Conservation (phyloP, 164 flowering plant species). For the Echeveria elegans region DNA sequence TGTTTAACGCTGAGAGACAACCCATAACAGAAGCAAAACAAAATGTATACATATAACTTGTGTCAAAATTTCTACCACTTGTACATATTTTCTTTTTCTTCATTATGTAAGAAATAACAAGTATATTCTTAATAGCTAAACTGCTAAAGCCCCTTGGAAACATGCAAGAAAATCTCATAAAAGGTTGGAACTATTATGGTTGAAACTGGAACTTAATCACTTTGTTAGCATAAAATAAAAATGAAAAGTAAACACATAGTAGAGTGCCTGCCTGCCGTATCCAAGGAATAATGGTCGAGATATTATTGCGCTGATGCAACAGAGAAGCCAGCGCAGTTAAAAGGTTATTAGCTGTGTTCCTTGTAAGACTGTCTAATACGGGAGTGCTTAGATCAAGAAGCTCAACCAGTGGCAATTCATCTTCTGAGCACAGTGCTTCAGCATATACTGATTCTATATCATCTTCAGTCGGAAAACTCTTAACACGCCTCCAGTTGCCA, state of each 20-base stretch:
- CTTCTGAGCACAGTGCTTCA: conserved; percentile 61
- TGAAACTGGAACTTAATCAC: neutral
- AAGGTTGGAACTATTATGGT: neutral
- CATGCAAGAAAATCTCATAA: neutral
- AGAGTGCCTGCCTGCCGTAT: conserved; percentile 60
- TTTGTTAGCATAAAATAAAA: too few relatives aligned
- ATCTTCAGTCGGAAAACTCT: conserved; percentile 43
- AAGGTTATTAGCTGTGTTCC: conserved; percentile 44
- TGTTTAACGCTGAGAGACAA: too few relatives aligned
- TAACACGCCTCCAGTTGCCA: conserved; percentile 41
- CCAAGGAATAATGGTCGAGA: conserved; percentile 71
- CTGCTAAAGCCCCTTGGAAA: neutral
- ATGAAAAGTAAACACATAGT: neutral
- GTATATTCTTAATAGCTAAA: too few relatives aligned
- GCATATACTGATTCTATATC: conserved; percentile 71
- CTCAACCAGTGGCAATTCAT: conserved; percentile 51
- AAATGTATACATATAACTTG: too few relatives aligned
- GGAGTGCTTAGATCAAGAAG: conserved; percentile 83
- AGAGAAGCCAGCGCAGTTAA: conserved; percentile 43
- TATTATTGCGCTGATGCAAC: conserved; percentile 47
- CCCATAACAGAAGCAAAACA: too few relatives aligned
- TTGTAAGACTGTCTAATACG: conserved; percentile 55
- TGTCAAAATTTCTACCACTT: too few relatives aligned
- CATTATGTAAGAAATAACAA: too few relatives aligned
- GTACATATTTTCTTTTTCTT: too few relatives aligned